Conservation (phyloP, 305 asterid genomes). For the Fraxinus floribunda region DNA sequence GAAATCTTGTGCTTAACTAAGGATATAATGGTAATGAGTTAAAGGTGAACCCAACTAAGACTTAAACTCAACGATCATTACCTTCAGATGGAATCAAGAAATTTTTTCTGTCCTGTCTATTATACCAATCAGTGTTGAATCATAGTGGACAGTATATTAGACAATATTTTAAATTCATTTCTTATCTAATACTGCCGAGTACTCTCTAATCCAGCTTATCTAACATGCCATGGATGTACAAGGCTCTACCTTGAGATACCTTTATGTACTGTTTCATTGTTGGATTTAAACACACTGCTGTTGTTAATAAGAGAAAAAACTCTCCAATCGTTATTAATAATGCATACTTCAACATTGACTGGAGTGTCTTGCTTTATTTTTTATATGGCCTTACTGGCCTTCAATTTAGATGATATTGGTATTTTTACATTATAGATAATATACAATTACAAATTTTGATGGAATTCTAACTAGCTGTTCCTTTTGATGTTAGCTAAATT, state of each 20-base stretch:
- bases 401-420: neutral
- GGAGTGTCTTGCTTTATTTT: neutral
- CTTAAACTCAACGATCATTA: neutral
- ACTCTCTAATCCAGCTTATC: neutral
- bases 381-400: neutral
- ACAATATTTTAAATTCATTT: neutral
- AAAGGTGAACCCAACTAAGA: neutral
- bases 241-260: neutral
- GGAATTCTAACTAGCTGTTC: neutral
- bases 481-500: neutral
- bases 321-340: neutral
- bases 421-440: neutral
- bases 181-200: neutral
- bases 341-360: neutral
- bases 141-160: neutral
- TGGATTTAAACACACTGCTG: neutral
- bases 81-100: neutral
- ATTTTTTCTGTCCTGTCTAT: neutral
- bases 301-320: neutral
- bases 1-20: neutral
- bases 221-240: neutral
- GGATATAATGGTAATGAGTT: neutral
- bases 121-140: neutral
- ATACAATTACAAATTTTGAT: neutral
- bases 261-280: neutral